Percentiles rank a stretch among this genome's conserved stretches.
phyloP scores from a whole-genome alignment of 148 eudicot species.

The Rheum nobile region DNA sequence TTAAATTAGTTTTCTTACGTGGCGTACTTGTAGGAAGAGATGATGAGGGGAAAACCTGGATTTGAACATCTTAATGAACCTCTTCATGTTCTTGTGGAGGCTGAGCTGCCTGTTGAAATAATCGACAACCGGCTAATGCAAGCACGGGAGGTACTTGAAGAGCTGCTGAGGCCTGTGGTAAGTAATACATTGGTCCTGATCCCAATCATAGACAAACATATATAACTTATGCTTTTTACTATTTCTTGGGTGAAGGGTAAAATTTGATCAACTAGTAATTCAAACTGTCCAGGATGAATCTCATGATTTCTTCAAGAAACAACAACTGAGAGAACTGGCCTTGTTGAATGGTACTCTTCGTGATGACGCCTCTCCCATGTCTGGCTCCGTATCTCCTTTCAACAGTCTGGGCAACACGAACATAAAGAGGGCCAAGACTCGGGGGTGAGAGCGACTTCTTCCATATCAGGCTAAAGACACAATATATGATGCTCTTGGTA shows the following conservation, averaged over 20 bases:
- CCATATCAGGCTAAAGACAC: background rate
- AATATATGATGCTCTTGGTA: slow-evolving; percentile 4
- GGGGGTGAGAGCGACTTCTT: slow-evolving; percentile 26
- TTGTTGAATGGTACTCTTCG: slow-evolving; percentile 84
- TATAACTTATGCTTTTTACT: too few relatives aligned
- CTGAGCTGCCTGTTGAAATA: slow-evolving; percentile 85
- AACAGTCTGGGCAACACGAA: slow-evolving; percentile 56
- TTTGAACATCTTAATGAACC: slow-evolving; percentile 97
- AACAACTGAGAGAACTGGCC: slow-evolving; percentile 90
- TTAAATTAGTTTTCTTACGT: background rate
- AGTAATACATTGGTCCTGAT: background rate
- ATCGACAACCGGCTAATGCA: slow-evolving; percentile 82
- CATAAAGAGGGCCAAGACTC: slow-evolving; percentile 95
- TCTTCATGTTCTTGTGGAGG: slow-evolving; percentile 90
- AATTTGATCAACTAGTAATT: background rate
- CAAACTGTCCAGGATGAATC: slow-evolving; percentile 58
- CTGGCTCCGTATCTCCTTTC: slow-evolving; percentile 91
- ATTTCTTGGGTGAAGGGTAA: too few relatives aligned
- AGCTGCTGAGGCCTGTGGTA: slow-evolving; percentile 94
- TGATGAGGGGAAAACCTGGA: slow-evolving; percentile 95
- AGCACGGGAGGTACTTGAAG: slow-evolving; percentile 91
- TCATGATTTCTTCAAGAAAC: slow-evolving; percentile 88
- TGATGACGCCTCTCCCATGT: slow-evolving; percentile 76
- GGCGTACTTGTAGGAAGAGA: slow-evolving; percentile 59
- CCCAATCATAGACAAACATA: background rate